A percentile compares a stretch with the other conserved stretches of the same genome.
Evolutionary conservation across 2,329 filamentous ascomycete species (phyloP).

Genomic region (Venturia carpophila): DNA sequence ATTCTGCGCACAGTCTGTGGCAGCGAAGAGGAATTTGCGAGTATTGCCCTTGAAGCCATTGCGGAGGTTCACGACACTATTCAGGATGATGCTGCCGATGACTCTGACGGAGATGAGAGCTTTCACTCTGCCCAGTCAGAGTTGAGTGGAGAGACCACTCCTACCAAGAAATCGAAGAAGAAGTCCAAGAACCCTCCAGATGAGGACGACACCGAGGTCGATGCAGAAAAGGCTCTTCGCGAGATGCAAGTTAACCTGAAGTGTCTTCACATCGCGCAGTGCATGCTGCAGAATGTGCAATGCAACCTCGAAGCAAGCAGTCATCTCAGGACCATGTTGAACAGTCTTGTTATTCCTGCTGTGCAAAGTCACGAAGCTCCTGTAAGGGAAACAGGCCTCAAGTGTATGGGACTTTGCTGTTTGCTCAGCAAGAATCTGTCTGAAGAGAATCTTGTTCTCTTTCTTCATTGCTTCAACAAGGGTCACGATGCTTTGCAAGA

Average conservation of each 20-base stretch:
- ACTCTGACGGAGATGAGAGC: conserved; percentile 53
- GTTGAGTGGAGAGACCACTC: conserved; percentile 58
- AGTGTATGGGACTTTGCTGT: conserved; percentile 85
- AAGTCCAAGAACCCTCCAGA: conserved; percentile 33
- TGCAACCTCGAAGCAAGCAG: conserved; percentile 82
- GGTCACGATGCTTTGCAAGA: conserved; percentile 85
- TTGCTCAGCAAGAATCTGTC: conserved; percentile 86
- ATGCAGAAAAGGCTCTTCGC: conserved; percentile 66
- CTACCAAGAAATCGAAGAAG: conserved; percentile 32
- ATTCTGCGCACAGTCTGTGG: conserved; percentile 76
- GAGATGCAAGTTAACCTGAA: conserved; percentile 98
- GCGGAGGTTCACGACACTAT: conserved; percentile 96
- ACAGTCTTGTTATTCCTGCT: conserved; percentile 91
- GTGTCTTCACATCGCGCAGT: conserved; percentile 93
- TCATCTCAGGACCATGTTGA: conserved; percentile 93
- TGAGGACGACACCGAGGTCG: conserved; percentile 53
- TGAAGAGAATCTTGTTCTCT: conserved; percentile 83
- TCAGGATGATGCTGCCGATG: conserved; percentile 44
- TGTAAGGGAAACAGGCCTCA: conserved; percentile 79
- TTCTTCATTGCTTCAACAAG: conserved; percentile 93
- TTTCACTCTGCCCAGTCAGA: conserved; percentile 92
- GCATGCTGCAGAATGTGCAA: conserved; percentile 89
- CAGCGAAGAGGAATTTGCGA: conserved; percentile 72
- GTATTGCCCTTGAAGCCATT: conserved; percentile 82
- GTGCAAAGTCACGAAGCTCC: conserved; percentile 89